phyloP scores from a whole-genome alignment of 106 monocot species.

The Vanilla planifolia region DNA sequence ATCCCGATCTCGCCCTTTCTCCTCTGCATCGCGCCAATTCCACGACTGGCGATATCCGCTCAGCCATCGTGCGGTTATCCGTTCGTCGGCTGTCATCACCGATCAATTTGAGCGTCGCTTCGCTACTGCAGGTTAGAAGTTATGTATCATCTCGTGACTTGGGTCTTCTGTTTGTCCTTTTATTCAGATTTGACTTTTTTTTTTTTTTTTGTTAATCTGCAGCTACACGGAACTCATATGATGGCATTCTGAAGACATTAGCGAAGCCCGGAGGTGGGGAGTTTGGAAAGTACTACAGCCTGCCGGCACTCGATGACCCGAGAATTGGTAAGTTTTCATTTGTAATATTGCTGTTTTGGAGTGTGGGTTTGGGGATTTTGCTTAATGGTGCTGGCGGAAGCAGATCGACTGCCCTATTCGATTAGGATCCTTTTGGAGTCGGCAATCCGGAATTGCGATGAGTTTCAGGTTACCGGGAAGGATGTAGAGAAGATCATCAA shows the following conservation, averaged over 20 bases:
- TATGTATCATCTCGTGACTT: background rate
- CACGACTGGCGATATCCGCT: slow-evolving; percentile 58
- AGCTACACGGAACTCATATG: slow-evolving; percentile 48
- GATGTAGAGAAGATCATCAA: slow-evolving; percentile 94
- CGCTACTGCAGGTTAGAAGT: slow-evolving; percentile 42
- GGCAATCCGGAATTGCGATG: slow-evolving; percentile 89
- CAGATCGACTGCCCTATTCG: slow-evolving; percentile 88
- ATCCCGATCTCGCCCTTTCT: background rate
- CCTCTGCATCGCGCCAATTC: slow-evolving; percentile 22
- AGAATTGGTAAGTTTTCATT: slow-evolving; percentile 48
- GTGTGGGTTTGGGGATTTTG: background rate
- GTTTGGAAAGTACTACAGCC: slow-evolving; percentile 77
- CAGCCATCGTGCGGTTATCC: slow-evolving; percentile 56
- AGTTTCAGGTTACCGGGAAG: slow-evolving; percentile 70
- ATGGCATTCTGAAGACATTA: slow-evolving; percentile 49
- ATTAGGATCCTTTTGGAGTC: slow-evolving; percentile 88
- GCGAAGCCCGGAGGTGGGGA: slow-evolving; percentile 74
- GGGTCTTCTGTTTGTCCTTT: background rate
- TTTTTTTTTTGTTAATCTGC: background rate
- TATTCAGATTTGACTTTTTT: slow-evolving; percentile 2
- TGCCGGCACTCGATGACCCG: slow-evolving; percentile 67
- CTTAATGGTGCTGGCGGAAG: slow-evolving; percentile 3
- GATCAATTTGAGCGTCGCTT: slow-evolving; percentile 63
- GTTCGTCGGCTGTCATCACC: slow-evolving; percentile 44
- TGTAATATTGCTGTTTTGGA: background rate